phyloP scores from a whole-genome alignment of 306 rosid species.

The Casuarina equisetifolia region DNA sequence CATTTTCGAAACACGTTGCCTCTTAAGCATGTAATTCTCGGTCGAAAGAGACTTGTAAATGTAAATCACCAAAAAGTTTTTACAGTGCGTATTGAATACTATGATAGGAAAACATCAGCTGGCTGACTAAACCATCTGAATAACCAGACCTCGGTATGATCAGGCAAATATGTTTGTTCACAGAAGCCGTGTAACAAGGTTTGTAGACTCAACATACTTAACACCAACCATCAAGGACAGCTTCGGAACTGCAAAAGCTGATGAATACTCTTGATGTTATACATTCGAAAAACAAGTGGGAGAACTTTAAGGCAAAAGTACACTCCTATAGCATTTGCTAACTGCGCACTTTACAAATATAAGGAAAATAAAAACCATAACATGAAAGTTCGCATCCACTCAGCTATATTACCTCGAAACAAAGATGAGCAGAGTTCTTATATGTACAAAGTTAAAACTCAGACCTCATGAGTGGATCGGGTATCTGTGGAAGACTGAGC shows the following conservation, averaged over 20 bases:
- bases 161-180: neutral
- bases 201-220: neutral
- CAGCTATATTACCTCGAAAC: slow-evolving; percentile 32
- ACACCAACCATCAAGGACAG: neutral
- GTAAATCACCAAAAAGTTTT: neutral
- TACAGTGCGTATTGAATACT: neutral
- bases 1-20: neutral
- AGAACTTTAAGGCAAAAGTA: neutral
- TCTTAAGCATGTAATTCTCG: neutral
- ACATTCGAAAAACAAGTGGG: slow-evolving; percentile 15
- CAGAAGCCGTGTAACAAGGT: too few relatives aligned
- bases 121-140: neutral
- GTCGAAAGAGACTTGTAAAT: neutral
- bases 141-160: neutral
- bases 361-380: neutral
- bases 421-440: neutral
- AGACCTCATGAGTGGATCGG: slow-evolving; percentile 39
- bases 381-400: slow-evolving; percentile 18
- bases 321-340: slow-evolving; percentile 1
- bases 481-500: slow-evolving; percentile 45
- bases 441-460: slow-evolving; percentile 15
- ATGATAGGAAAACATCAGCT: neutral
- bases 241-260: slow-evolving; percentile 6
- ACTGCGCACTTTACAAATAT: slow-evolving; percentile 22
- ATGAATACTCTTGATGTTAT: slow-evolving; percentile 7